These are phyloP conservation scores for Trichoderma virens DNA, from an alignment of 495 filamentous ascomycete genomes.

Conservation along the genomic window DNA sequence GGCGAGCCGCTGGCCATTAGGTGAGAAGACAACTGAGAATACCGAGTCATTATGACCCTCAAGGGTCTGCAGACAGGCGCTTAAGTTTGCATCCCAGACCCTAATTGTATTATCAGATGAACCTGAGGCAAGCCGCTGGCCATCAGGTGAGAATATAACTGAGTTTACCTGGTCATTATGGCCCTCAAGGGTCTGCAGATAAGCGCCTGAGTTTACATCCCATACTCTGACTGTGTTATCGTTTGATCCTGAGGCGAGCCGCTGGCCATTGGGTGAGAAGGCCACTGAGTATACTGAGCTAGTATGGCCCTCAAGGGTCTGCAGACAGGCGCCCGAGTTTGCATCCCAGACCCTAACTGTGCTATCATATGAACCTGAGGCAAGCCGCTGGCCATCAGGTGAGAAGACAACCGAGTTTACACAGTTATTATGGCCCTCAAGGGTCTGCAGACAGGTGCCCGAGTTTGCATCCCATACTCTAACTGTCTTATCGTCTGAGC, in stretches of 20 bases:
- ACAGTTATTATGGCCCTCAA: too few relatives aligned
- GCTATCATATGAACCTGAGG: not conserved
- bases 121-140: conserved; percentile 12
- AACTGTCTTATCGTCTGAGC: not conserved
- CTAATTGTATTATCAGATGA: conserved; percentile 9
- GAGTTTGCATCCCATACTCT: not conserved
- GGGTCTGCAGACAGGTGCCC: too few relatives aligned
- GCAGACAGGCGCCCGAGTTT: too few relatives aligned
- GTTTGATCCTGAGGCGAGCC: too few relatives aligned
- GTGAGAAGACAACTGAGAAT: not conserved
- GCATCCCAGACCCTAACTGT: too few relatives aligned
- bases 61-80: too few relatives aligned
- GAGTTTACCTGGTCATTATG: conserved; percentile 13
- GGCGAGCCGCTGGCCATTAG: not conserved
- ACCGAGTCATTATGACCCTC: not conserved
- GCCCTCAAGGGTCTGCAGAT: conserved; percentile 16
- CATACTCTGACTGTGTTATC: not conserved
- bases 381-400: not conserved
- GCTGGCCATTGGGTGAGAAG: too few relatives aligned
- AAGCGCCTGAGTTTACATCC: conserved; percentile 8
- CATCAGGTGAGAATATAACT: conserved; percentile 15
- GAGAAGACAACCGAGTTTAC: conserved; percentile 1
- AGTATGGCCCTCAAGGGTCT: too few relatives aligned
- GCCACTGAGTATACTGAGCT: too few relatives aligned
- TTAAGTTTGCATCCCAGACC: not conserved